phyloP scores from a whole-genome alignment of 495 filamentous ascomycete species.

The Opeltia flavorubescens region DNA sequence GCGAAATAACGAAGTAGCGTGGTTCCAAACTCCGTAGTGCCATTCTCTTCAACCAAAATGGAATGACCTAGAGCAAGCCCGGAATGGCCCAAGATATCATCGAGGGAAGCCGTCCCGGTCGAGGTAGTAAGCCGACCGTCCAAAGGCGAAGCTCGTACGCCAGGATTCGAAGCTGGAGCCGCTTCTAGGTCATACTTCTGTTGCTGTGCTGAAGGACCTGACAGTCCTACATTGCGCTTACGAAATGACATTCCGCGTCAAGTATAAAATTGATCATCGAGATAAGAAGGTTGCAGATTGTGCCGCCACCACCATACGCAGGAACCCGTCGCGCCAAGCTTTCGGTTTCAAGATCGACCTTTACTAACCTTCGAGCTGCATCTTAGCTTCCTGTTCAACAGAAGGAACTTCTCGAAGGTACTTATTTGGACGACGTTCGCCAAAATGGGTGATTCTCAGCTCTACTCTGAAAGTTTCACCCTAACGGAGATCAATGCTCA shows the following conservation, averaged over 20 bases:
- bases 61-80: conserved; percentile 72
- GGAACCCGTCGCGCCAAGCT: not conserved
- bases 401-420: too few species aligned
- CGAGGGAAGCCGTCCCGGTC: conserved; percentile 73
- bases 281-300: too few species aligned
- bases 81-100: conserved; percentile 75
- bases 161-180: conserved; percentile 30
- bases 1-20: conserved; percentile 78
- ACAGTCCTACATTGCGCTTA: conserved; percentile 68
- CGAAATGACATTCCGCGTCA: conserved; percentile 98
- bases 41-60: conserved; percentile 76
- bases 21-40: conserved; percentile 87
- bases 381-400: too few species aligned
- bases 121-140: conserved; percentile 84
- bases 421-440: too few species aligned
- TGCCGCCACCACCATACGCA: too few species aligned
- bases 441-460: conserved; percentile 58
- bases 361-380: too few species aligned
- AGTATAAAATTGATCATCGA: too few species aligned
- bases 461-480: conserved; percentile 86
- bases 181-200: conserved; percentile 22
- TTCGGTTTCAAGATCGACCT: too few species aligned
- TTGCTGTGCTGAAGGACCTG: conserved; percentile 21
- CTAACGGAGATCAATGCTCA: conserved; percentile 59
- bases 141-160: conserved; percentile 74